Evolutionary conservation across 2,329 filamentous ascomycete genomes (phyloP).

Genomic region (Beauveria bassiana): DNA sequence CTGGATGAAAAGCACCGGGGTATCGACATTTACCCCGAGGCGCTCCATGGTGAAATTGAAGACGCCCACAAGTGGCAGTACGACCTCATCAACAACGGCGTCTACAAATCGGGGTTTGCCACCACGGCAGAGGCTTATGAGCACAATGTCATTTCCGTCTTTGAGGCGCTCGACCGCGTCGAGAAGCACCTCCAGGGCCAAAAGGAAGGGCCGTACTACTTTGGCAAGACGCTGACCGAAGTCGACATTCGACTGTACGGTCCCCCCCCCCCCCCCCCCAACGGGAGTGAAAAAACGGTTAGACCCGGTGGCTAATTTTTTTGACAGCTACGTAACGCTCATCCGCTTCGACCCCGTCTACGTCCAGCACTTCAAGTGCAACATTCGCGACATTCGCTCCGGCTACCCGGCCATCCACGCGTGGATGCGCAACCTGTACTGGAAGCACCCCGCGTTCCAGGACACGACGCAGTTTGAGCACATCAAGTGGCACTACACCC

Average conservation of each 20-base stretch:
- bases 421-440: constrained; percentile 81
- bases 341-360: constrained; percentile 72
- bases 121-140: constrained; percentile 79
- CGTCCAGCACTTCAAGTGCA: constrained; percentile 84
- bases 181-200: constrained; percentile 57
- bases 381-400: constrained; percentile 73
- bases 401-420: constrained; percentile 75
- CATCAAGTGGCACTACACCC: constrained; percentile 73
- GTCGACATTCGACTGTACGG: constrained; percentile 64
- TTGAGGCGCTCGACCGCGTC: constrained; percentile 66
- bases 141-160: constrained; percentile 60
- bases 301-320: constrained; percentile 10
- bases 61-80: constrained; percentile 76
- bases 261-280: background rate
- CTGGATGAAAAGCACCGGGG: constrained; percentile 51
- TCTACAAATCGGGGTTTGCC: constrained; percentile 75
- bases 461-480: constrained; percentile 88
- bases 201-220: constrained; percentile 58
- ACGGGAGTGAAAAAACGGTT: background rate
- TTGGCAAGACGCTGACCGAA: constrained; percentile 70
- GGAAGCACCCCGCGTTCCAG: constrained; percentile 69
- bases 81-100: constrained; percentile 61
- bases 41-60: constrained; percentile 63
- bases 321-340: constrained; percentile 54
- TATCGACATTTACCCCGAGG: constrained; percentile 60